Conservation (phyloP, 2,329 filamentous ascomycete species). For the Aspergillus pseudoviridinutans region DNA sequence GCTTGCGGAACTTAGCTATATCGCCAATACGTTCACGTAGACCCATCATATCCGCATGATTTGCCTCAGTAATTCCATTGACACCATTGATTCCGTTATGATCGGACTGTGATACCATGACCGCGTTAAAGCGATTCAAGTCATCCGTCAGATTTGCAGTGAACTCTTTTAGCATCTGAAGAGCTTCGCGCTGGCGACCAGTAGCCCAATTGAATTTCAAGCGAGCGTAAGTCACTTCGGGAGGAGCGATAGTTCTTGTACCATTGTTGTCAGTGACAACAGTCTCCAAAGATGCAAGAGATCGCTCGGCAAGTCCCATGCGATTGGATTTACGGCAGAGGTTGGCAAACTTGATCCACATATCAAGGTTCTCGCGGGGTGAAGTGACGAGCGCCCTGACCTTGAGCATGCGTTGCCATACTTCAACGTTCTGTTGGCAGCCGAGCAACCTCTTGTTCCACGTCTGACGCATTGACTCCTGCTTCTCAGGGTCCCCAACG, state of each 20-base stretch:
- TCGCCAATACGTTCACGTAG: constrained; percentile 44
- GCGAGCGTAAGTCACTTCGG: constrained; percentile 91
- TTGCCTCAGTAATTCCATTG: constrained; percentile 45
- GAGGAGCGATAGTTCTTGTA: constrained; percentile 45
- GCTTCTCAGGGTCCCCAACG: constrained; percentile 71
- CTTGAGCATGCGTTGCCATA: constrained; percentile 98
- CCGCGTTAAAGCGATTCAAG: constrained; percentile 45
- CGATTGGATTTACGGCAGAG: constrained; percentile 94
- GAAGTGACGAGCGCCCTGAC: constrained; percentile 87
- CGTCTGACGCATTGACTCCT: constrained; percentile 83
- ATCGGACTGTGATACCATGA: constrained; percentile 34
- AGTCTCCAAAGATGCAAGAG: constrained; percentile 82
- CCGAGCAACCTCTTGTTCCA: constrained; percentile 96
- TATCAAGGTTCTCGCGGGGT: constrained; percentile 90
- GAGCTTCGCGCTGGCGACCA: constrained; percentile 61
- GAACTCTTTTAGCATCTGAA: constrained; percentile 60
- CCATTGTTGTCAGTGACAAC: constrained; percentile 51
- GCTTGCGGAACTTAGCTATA: constrained; percentile 56
- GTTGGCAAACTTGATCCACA: constrained; percentile 99
- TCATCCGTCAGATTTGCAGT: constrained; percentile 58
- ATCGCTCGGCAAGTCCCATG: constrained; percentile 92
- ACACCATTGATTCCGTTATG: constrained; percentile 44
- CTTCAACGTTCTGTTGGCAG: constrained; percentile 94
- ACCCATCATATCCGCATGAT: constrained; percentile 35
- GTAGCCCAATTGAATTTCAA: constrained; percentile 96